Percentiles rank a stretch among this genome's conserved stretches.
Evolutionary conservation across 805 yeast species (phyloP).

Genomic region (Diddensiella santjacobensis): DNA sequence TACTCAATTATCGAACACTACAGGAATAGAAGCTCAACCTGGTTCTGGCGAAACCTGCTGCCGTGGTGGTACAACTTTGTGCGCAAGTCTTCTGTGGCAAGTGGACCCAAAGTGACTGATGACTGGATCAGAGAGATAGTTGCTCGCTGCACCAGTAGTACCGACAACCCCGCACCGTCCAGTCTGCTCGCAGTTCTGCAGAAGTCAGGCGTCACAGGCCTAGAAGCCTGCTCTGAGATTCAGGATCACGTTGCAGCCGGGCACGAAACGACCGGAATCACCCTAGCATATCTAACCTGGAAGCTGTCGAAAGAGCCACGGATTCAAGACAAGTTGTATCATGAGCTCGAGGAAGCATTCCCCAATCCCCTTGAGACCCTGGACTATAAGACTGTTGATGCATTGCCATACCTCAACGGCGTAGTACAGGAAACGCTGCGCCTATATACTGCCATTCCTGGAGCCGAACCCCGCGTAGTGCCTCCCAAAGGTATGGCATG

Average conservation of each 20-base stretch:
- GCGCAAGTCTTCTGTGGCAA: slow-evolving; percentile 37
- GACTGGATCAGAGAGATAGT: slow-evolving; percentile 42
- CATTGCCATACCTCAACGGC: slow-evolving; percentile 56
- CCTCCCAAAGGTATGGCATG: slow-evolving; percentile 29
- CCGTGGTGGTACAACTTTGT: slow-evolving; percentile 53
- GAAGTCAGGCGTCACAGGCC: slow-evolving; percentile 26
- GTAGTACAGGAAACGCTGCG: slow-evolving; percentile 58
- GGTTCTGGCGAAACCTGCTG: slow-evolving; percentile 61
- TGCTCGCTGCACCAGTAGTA: not conserved
- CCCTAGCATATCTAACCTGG: slow-evolving; percentile 56
- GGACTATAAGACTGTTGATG: slow-evolving; percentile 39
- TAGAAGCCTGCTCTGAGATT: slow-evolving; percentile 44
- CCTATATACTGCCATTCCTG: slow-evolving; percentile 69
- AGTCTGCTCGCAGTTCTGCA: slow-evolving; percentile 23
- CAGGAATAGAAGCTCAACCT: slow-evolving; percentile 50
- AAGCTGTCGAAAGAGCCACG: slow-evolving; percentile 50
- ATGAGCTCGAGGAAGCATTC: slow-evolving; percentile 43
- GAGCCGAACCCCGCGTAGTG: slow-evolving; percentile 61
- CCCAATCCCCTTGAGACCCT: slow-evolving; percentile 17
- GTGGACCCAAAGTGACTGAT: slow-evolving; percentile 40
- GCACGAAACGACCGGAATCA: slow-evolving; percentile 68
- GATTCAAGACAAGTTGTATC: slow-evolving; percentile 45
- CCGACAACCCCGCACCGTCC: not conserved
- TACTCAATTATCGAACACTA: slow-evolving; percentile 44
- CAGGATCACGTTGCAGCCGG: slow-evolving; percentile 74